Base-by-base conservation (phyloP, 2,329 filamentous ascomycete genomes). In the Parastagonospora nodorum region DNA sequence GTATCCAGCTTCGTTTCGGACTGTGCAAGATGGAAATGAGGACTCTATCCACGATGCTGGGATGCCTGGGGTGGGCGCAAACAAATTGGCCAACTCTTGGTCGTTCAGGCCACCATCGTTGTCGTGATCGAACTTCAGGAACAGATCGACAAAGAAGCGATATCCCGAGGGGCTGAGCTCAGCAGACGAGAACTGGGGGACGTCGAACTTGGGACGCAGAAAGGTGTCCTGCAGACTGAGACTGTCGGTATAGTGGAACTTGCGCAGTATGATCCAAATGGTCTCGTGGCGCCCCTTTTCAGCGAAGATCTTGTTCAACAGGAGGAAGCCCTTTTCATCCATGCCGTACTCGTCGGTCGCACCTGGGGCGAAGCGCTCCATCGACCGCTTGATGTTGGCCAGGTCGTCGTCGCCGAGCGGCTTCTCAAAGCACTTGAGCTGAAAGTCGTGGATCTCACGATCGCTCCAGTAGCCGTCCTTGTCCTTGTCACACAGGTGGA, bases 281-380 rank as follows among this genome's bases (percentile, higher is more conserved):
- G 94, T 99, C 75, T 99, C 94, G 70, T 99, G 94, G 10, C 94
- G 88, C 10, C 94, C 94, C 72, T 97, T 97, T 71, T 97, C 93
- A 0, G 92, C 94, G 71, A 97, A 99, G 50, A 97, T 85, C 75
- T 92, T 96, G 77, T 97, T 97, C 33, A 99, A 78, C 59, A 93
- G 85, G 42, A 99, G 76, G 66, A 99, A 99, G 0, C 91, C 92
- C 32, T 82, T 82, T 59, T 90, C 84, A 57, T 92, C 88, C 58
- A 99, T 89, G 1, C 93, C 94, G 36, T 63, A 45, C 11, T 70
- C 63, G 2, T 84, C 80, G 19, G 85, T 82, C 0, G 85, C 84
- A 2, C 82, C 79, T 0, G 88, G 84, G 1, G 86, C 80, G 12
- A 83, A 78, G 67, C 89, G 89, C 57, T 85, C 82, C 52, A 99